phyloP scores from a whole-genome alignment of 208 protist genomes.

The Dictyostelium gargantuum region DNA sequence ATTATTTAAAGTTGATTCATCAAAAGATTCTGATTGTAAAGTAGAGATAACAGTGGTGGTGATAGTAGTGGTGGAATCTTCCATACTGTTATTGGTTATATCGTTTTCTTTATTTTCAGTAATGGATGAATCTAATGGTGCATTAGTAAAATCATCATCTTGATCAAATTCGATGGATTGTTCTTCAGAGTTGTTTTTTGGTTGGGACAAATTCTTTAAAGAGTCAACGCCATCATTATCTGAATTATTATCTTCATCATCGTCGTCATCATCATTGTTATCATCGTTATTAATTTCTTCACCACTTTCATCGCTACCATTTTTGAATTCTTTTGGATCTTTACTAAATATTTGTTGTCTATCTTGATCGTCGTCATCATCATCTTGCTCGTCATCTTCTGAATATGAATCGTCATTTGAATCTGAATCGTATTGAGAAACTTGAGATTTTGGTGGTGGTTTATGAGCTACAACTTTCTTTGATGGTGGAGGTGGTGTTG shows the following conservation, averaged over 20 bases:
- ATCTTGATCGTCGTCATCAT: neutral
- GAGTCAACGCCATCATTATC: neutral
- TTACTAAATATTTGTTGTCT: neutral
- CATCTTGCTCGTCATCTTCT: neutral
- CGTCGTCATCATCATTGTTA: neutral
- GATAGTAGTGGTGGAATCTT: too few species aligned
- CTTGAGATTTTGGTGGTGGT: neutral
- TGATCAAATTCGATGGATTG: neutral
- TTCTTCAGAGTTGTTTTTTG: neutral
- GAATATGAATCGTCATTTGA: neutral
- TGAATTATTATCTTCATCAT: too few species aligned
- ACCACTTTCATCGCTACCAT: neutral
- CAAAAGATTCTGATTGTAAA: too few species aligned
- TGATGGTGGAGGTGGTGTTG: neutral
- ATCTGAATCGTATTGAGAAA: neutral
- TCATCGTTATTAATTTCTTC: neutral
- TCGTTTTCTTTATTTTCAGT: neutral
- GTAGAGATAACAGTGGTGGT: too few species aligned
- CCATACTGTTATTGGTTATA: too few species aligned
- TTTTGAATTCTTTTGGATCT: neutral
- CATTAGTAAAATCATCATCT: neutral
- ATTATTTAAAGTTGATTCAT: too few species aligned
- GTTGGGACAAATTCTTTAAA: too few species aligned
- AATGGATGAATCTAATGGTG: neutral
- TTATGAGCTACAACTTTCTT: neutral